Evolutionary conservation across 148 eudicot species (phyloP), one percentile per base, ranked within the genome.

Genomic region (Spergularia bocconei): DNA sequence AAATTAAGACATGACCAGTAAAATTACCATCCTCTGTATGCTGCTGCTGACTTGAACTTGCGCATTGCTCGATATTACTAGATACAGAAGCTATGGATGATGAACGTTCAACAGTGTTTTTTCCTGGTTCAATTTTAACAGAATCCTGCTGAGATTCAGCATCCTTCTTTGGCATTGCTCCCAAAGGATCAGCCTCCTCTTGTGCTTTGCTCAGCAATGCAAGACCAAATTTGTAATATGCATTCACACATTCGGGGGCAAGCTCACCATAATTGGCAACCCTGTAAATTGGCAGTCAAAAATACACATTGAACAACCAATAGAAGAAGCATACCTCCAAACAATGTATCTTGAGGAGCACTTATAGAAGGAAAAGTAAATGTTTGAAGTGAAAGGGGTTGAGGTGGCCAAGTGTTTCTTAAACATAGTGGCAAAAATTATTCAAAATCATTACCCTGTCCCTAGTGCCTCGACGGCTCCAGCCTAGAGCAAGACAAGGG

Each of bases 181-280:
- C 97, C 61, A 96, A 68, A 23, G 98, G 93, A 80, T 96, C 99
- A 81, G 98, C 80, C 83, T 92, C 99, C 56, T 95, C 99, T 79
- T 95, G 97, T 65, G 96, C 93, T 89, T 95, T 95, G 85, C 86
- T 79, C 78, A 95, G 79, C 73, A 95, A 87, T n/a, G 89, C 96
- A 84, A 87, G 81, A 7, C 99, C 98, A 72, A 86, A 95, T 79
- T 88, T 89, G 75, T 90, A 95, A 67, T 90, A 95, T 23, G 90
- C 76, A 50, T 81, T 79, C 41, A 92, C 86, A 79, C 97, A 95
- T 83, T 92, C 94, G 51, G 90, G 93, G 33, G 93, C 87, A 82
- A 95, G 96, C 78, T 95, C 97, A 20, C 97, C 99, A 80, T 78
- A 84, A 76, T 83, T 89, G 19, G 83, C 87, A 78, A 76, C 93